phyloP scores from a whole-genome alignment of 2,329 filamentous ascomycete genomes.

The Penicillium sp. region DNA sequence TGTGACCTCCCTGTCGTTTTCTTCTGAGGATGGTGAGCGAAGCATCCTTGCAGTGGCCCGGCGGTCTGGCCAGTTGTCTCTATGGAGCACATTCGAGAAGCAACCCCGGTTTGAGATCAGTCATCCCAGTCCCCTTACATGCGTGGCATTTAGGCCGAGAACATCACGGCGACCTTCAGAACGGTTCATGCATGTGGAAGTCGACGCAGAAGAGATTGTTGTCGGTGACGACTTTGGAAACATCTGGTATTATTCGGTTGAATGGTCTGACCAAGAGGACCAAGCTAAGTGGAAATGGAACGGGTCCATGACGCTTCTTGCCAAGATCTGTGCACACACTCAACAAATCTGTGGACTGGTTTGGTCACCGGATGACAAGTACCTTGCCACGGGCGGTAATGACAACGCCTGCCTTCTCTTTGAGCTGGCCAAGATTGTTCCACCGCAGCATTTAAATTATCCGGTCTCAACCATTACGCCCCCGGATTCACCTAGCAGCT shows the following conservation, averaged over 20 bases:
- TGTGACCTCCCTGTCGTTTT: conserved; percentile 83
- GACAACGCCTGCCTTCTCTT: conserved; percentile 85
- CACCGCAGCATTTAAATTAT: conserved; percentile 11
- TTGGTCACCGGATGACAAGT: conserved; percentile 67
- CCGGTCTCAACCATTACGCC: conserved; percentile 7
- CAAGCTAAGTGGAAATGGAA: conserved; percentile 66
- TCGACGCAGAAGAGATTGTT: conserved; percentile 70
- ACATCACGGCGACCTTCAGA: conserved; percentile 45
- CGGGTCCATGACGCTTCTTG: conserved; percentile 67
- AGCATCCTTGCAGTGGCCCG: conserved; percentile 78
- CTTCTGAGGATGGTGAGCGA: conserved; percentile 63
- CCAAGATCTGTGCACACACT: conserved; percentile 66
- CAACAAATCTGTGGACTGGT: conserved; percentile 91
- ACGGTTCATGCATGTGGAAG: conserved; percentile 41
- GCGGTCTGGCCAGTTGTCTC: conserved; percentile 63
- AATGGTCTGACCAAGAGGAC: conserved; percentile 57
- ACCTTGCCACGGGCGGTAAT: conserved; percentile 82
- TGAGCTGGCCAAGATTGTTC: conserved; percentile 52
- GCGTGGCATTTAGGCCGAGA: conserved; percentile 69
- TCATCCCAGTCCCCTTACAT: conserved; percentile 65
- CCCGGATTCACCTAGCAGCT: conserved; percentile 7
- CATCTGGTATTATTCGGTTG: conserved; percentile 79
- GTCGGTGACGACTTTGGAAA: conserved; percentile 76
- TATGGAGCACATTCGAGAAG: conserved; percentile 64
- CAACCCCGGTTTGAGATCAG: conserved; percentile 64